Evolutionary conservation across 306 rosid genomes (phyloP).

Genomic region (Fragaria ananassa): DNA sequence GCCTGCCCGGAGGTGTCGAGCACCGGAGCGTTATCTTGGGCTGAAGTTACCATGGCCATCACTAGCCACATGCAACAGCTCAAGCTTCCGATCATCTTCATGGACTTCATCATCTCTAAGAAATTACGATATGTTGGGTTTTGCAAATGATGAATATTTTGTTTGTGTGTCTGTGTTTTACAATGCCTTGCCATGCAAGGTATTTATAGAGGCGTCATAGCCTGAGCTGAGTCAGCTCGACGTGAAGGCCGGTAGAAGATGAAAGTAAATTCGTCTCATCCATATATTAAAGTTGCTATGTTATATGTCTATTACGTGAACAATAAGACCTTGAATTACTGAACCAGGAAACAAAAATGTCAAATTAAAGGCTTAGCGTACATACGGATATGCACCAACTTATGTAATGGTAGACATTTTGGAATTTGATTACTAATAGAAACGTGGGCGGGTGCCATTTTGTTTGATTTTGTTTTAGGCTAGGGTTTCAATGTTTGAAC

Average conservation of each 20-base stretch:
- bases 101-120: neutral
- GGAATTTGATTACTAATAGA: neutral
- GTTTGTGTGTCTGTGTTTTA: neutral
- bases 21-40: slow-evolving; percentile 34
- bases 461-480: neutral
- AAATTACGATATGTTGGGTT: neutral
- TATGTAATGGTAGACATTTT: neutral
- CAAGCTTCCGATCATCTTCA: slow-evolving; percentile 16
- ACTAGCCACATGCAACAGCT: slow-evolving; percentile 22
- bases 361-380: neutral
- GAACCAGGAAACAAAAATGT: neutral
- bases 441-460: neutral
- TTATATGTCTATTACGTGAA: neutral
- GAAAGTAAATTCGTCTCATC: neutral
- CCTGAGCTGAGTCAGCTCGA: neutral
- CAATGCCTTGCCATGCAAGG: slow-evolving; percentile 31
- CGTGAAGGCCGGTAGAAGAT: neutral
- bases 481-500: neutral
- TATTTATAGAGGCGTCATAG: slow-evolving; percentile 8
- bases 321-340: slow-evolving; percentile 8
- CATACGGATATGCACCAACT: neutral
- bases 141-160: neutral
- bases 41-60: slow-evolving; percentile 23
- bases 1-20: slow-evolving; percentile 48
- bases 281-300: neutral